Percentiles rank a stretch among this genome's conserved stretches.
These are phyloP conservation scores for Lathyrus aphaca DNA, from an alignment of 306 rosid genomes.

Conservation along the genomic window DNA sequence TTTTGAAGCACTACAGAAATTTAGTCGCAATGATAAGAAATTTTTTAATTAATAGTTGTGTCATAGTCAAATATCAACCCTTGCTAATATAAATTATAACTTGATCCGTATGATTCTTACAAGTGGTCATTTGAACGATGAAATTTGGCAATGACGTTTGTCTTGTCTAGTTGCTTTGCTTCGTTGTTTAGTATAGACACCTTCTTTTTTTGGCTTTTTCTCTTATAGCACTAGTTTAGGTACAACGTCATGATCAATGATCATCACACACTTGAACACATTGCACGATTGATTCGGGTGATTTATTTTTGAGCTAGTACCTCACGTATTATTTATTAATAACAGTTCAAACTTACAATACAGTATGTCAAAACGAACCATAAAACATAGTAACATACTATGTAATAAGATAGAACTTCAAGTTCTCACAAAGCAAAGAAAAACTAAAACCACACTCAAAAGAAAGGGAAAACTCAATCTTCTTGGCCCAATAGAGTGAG, in stretches of 20 bases:
- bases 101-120: too few relatives aligned
- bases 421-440: conserved; percentile 29
- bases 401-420: not conserved
- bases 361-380: not conserved
- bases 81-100: too few relatives aligned
- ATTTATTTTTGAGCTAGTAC: not conserved
- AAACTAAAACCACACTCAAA: conserved; percentile 28
- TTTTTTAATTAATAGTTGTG: too few relatives aligned
- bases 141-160: not conserved
- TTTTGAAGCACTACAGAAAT: too few relatives aligned
- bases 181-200: conserved; percentile 6
- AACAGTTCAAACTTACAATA: conserved; percentile 6
- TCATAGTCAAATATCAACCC: too few relatives aligned
- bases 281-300: not conserved
- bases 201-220: conserved; percentile 33
- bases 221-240: too few relatives aligned
- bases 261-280: not conserved
- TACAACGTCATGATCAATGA: not conserved
- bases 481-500: conserved; percentile 46
- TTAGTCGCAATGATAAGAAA: too few relatives aligned
- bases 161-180: not conserved
- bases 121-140: not conserved
- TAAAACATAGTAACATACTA: conserved; percentile 6
- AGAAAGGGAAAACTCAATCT: conserved; percentile 4
- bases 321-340: not conserved